These are phyloP conservation scores for Spathaspora sp. DNA, from an alignment of 1,139 yeast species.

Conservation along the genomic window DNA sequence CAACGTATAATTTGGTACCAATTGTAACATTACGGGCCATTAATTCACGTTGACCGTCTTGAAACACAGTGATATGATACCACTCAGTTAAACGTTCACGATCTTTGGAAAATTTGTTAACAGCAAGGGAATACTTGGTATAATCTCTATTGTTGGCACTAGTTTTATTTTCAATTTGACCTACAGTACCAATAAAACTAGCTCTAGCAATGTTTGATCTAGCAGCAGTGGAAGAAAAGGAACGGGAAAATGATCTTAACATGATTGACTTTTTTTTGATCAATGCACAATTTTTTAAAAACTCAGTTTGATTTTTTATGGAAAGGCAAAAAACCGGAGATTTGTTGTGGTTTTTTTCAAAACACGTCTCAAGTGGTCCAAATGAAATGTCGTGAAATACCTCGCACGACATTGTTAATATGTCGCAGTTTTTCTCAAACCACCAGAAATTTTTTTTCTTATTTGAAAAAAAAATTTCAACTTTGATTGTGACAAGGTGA, in stretches of 20 bases:
- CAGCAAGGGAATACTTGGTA: slow-evolving; percentile 46
- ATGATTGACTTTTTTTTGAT: slow-evolving; percentile 16
- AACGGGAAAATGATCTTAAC: slow-evolving; percentile 33
- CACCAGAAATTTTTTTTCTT: not conserved
- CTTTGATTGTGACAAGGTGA: too few species aligned
- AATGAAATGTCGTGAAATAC: not conserved
- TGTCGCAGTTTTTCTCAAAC: not conserved
- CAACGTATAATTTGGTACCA: slow-evolving; percentile 44
- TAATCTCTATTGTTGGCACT: slow-evolving; percentile 39
- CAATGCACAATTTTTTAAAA: not conserved
- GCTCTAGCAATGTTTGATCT: slow-evolving; percentile 42
- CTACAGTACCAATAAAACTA: slow-evolving; percentile 45
- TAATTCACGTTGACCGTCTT: slow-evolving; percentile 34
- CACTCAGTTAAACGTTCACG: slow-evolving; percentile 39
- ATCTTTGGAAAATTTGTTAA: slow-evolving; percentile 36
- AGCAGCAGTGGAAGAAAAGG: slow-evolving; percentile 31
- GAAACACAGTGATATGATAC: slow-evolving; percentile 44
- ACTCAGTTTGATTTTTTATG: too few species aligned
- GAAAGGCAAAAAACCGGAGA: not conserved
- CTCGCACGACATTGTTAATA: not conserved
- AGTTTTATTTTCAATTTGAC: slow-evolving; percentile 37
- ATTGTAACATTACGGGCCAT: slow-evolving; percentile 42
- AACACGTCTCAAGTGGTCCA: not conserved
- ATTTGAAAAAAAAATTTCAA: not conserved
- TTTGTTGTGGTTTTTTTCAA: not conserved